Percentiles rank a stretch among this genome's conserved stretches.
These are phyloP conservation scores for Rhizophagus clarus DNA, from an alignment of 192 early-diverging fungal genomes.

Conservation along the genomic window DNA sequence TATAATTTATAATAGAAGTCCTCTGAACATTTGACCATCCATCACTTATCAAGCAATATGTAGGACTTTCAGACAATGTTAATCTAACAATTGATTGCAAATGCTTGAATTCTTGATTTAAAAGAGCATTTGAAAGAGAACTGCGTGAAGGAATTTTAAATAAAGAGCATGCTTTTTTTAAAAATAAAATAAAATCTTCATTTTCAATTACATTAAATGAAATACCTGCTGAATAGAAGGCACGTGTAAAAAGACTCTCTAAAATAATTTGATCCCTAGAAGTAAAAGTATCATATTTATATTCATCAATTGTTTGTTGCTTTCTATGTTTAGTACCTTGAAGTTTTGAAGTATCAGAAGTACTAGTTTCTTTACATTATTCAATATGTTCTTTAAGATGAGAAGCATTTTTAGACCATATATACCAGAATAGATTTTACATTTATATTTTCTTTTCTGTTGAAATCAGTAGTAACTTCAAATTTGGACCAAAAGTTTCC, in stretches of 20 bases:
- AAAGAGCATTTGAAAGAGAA: neutral
- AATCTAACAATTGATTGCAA: neutral
- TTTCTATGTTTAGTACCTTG: neutral
- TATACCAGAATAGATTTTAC: neutral
- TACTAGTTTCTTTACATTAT: neutral
- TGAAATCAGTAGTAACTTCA: neutral
- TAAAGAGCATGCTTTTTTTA: no score
- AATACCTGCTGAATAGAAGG: no score
- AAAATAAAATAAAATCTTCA: no score
- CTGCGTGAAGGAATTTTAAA: neutral
- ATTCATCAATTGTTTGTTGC: neutral
- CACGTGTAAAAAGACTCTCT: no score
- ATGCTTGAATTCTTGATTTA: neutral
- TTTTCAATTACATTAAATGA: no score
- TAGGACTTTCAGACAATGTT: no score
- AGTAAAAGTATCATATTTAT: no score
- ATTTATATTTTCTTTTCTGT: constrained; percentile 3
- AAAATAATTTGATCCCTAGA: no score
- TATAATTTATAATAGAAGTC: no score
- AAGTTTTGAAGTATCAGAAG: neutral
- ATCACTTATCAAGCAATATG: neutral
- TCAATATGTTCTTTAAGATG: neutral
- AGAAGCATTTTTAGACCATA: neutral
- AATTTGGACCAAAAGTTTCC: no score
- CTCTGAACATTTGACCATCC: neutral